Evolutionary conservation across 129 eudicot genomes (phyloP).

Genomic region (Heracleum sosnowskyi): DNA sequence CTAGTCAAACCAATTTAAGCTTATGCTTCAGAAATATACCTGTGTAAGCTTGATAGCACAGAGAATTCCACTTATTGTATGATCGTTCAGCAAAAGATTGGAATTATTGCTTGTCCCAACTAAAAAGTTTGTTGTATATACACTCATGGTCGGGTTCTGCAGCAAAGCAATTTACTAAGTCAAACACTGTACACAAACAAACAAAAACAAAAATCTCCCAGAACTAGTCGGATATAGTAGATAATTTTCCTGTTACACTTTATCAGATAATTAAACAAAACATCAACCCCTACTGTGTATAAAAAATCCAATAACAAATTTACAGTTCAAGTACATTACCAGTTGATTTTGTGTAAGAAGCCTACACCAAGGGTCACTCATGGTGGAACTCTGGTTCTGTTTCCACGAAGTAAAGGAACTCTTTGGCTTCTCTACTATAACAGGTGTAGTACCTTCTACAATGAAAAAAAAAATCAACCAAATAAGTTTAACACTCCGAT

Average conservation of each 20-base stretch:
- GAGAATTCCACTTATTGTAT: constrained; percentile 26
- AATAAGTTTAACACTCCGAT: not conserved
- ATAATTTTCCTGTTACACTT: not conserved
- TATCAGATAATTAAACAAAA: not conserved
- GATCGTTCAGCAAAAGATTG: constrained; percentile 46
- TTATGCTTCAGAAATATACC: constrained; percentile 32
- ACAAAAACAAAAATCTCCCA: not conserved
- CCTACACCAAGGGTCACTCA: constrained; percentile 65
- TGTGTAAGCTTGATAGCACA: constrained; percentile 53
- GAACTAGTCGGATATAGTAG: not conserved
- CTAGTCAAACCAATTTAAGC: constrained; percentile 1
- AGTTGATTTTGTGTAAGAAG: constrained; percentile 54
- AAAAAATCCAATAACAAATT: not conserved
- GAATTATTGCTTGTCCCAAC: constrained; percentile 62
- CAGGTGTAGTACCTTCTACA: constrained; percentile 39
- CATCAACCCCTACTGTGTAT: not conserved
- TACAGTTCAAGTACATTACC: constrained; percentile 22
- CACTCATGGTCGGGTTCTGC: constrained; percentile 52
- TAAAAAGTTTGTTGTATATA: constrained; percentile 33
- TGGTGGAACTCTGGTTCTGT: constrained; percentile 29
- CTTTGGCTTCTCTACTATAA: constrained; percentile 32
- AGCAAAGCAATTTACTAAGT: constrained; percentile 22
- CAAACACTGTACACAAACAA: not conserved
- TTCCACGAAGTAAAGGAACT: constrained; percentile 49
- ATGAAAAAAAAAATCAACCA: not conserved